Evolutionary conservation across 179 eudicot species (phyloP), one percentile per base, ranked within the genome.

Genomic region (Sideroxylon spinosum): DNA sequence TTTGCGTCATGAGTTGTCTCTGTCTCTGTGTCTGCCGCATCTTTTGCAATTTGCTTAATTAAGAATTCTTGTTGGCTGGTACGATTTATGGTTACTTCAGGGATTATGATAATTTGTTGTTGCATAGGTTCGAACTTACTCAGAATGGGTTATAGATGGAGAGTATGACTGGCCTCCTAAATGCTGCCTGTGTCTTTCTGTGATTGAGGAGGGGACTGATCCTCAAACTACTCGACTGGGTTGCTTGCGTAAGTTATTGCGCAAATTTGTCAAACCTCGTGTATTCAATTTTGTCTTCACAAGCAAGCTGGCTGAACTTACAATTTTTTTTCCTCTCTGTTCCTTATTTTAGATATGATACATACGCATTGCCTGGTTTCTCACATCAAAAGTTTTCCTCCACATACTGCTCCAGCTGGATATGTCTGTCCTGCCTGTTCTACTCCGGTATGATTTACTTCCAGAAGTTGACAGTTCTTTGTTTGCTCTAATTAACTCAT

Each of bases 61-160:
- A 1, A 37, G 44, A 37, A 37, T 37, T 37, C 44, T 37, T 37
- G 44, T 37, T 37, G 5, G 2, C 4, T 3, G 44, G 44, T 3
- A 37, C 5, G 44, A 37, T 37, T 37, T 37, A 37, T 3, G 44
- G 44, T 37, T 37, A 37, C 44, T 57, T 0, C 3, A 66, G 37
- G 66, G 63, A 66, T 74, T 29, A 32, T 11, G 66, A 19, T 57
- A 11, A 19, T 74, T 6, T 60, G 26, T 77, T 12, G 5, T 9
- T 65, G n/a, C 2, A 28, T 68, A 93, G 98, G 89, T 95, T 23
- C 93, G 90, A 12, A 86, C 97, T 32, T 95, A 92, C 83, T 91
- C 99, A 16, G 99, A 95, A 84, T 94, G 99, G 99, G 97, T 95
- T 70, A 91, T 95, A 73, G 99, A 95, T 87, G 99, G 94, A 55